These are phyloP conservation scores for Verticillium tricorpus DNA, from an alignment of 2,329 filamentous ascomycete genomes.

Conservation along the genomic window DNA sequence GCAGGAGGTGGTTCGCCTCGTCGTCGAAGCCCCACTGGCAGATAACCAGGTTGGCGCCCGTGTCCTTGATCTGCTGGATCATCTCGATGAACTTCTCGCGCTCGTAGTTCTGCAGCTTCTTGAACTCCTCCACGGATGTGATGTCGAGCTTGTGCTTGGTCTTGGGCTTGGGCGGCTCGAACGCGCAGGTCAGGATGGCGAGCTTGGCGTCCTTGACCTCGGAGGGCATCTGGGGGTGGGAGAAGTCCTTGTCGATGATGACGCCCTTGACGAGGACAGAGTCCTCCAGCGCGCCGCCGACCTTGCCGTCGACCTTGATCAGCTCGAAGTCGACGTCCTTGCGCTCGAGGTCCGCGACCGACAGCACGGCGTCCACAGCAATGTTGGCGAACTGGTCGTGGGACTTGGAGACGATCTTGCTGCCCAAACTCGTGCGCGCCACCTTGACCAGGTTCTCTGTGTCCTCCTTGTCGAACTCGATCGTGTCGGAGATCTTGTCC, in stretches of 20 bases:
- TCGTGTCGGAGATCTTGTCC: conserved; percentile 87
- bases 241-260: conserved; percentile 99
- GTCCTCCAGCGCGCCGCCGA: conserved; percentile 90
- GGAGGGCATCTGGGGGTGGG: conserved; percentile 96
- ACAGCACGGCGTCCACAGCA: conserved; percentile 93
- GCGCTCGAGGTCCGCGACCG: conserved; percentile 90
- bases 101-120: conserved; percentile 94
- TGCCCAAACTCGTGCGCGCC: conserved; percentile 90
- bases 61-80: conserved; percentile 97
- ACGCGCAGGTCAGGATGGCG: conserved; percentile 94
- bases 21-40: conserved; percentile 99
- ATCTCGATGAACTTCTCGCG: conserved; percentile 96
- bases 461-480: conserved; percentile 76
- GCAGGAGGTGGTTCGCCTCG: conserved; percentile 93
- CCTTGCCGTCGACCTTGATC: conserved; percentile 99
- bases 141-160: conserved; percentile 99
- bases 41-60: conserved; percentile 93
- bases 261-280: conserved; percentile 94
- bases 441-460: conserved; percentile 89
- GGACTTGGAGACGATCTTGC: conserved; percentile 98
- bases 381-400: conserved; percentile 98
- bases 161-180: conserved; percentile 98
- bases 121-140: conserved; percentile 95
- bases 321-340: conserved; percentile 98
- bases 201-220: conserved; percentile 95